phyloP scores from a whole-genome alignment of 2,329 filamentous ascomycete species.

The Didymella arachidicola region DNA sequence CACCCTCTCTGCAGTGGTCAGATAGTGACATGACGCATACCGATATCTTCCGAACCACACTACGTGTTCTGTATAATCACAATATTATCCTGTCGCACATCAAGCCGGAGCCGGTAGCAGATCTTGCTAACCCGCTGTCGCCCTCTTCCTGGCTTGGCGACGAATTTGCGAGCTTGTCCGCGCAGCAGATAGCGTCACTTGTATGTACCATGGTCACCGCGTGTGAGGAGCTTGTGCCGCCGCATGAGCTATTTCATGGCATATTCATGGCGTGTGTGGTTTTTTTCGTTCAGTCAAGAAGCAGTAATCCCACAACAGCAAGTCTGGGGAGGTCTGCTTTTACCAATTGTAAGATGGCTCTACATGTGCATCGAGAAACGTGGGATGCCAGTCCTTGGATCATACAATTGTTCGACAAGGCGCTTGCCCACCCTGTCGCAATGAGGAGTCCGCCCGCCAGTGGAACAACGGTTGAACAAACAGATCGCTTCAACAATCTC shows the following conservation, averaged over 20 bases:
- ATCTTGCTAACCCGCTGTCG: constrained; percentile 1
- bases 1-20: constrained; percentile 6
- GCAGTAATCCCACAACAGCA: constrained; percentile 5
- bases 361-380: constrained; percentile 12
- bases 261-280: constrained; percentile 16
- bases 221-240: constrained; percentile 10
- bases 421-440: constrained; percentile 1
- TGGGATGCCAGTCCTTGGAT: constrained; percentile 17
- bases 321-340: constrained; percentile 11
- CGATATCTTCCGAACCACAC: constrained; percentile 10
- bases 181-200: constrained; percentile 12
- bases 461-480: background rate
- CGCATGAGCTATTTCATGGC: constrained; percentile 16
- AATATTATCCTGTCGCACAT: constrained; percentile 12
- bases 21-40: constrained; percentile 4
- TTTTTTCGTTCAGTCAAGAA: constrained; percentile 12
- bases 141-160: constrained; percentile 16
- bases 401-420: constrained; percentile 14
- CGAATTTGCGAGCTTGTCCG: constrained; percentile 11
- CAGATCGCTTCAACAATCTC: background rate
- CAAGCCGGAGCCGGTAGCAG: constrained; percentile 7
- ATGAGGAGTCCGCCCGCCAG: background rate
- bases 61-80: constrained; percentile 10
- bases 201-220: constrained; percentile 16
- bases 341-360: constrained; percentile 15